phyloP scores from a whole-genome alignment of 495 filamentous ascomycete species.

The Bacidia gigantensis region DNA sequence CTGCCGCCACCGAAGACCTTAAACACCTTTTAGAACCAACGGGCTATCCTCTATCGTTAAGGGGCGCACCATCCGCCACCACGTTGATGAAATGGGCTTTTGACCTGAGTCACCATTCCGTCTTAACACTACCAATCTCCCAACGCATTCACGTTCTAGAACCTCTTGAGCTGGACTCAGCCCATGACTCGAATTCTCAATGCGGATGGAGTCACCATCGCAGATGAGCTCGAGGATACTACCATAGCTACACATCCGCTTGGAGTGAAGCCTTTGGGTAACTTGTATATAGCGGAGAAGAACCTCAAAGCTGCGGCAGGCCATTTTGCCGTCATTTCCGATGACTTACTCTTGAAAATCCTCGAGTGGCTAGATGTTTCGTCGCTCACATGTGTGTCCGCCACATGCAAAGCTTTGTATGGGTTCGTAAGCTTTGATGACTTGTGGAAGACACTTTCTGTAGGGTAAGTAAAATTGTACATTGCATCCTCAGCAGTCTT shows the following conservation, averaged over 20 bases:
- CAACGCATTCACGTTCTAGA: not conserved
- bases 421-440: slow-evolving; percentile 79
- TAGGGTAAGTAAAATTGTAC: slow-evolving; percentile 63
- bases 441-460: slow-evolving; percentile 75
- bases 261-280: slow-evolving; percentile 76
- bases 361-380: slow-evolving; percentile 59
- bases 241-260: slow-evolving; percentile 47
- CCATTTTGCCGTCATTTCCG: slow-evolving; percentile 49
- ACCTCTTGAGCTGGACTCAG: no score
- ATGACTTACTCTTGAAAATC: slow-evolving; percentile 66
- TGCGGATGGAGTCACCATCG: no score
- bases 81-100: no score
- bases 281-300: slow-evolving; percentile 52
- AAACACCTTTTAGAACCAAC: no score
- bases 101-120: no score
- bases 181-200: no score
- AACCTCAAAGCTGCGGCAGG: slow-evolving; percentile 57
- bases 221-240: not conserved
- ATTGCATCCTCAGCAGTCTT: not conserved
- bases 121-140: no score
- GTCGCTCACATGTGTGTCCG: slow-evolving; percentile 52
- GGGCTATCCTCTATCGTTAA: no score
- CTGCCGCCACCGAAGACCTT: not conserved
- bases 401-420: slow-evolving; percentile 77
- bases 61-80: no score